These are phyloP conservation scores for Botrytis squamosa DNA, from an alignment of 2,329 filamentous ascomycete species.

Conservation along the genomic window DNA sequence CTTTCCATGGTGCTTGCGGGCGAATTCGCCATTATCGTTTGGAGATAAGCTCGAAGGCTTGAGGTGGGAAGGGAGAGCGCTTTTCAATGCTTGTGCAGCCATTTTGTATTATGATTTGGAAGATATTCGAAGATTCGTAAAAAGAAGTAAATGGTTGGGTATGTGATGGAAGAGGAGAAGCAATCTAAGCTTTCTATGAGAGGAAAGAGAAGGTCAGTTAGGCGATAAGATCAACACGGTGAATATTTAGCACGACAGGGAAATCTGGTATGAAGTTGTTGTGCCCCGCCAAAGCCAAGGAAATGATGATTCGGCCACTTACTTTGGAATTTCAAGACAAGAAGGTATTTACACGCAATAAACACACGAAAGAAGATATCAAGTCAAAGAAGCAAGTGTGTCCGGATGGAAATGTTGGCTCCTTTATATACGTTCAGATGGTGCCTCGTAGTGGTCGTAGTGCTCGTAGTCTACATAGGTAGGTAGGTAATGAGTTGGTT, in stretches of 20 bases:
- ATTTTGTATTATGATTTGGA: slow-evolving; percentile 46
- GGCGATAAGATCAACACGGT: slow-evolving; percentile 17
- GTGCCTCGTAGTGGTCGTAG: not conserved
- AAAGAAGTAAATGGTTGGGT: slow-evolving; percentile 3
- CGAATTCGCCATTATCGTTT: slow-evolving; percentile 48
- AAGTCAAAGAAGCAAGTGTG: not conserved
- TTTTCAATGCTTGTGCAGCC: slow-evolving; percentile 69
- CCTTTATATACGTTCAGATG: slow-evolving; percentile 2
- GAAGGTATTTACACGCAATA: slow-evolving; percentile 4
- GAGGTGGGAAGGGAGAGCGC: slow-evolving; percentile 80
- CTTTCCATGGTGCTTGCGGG: slow-evolving; percentile 76
- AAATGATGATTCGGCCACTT: not conserved
- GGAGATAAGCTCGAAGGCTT: slow-evolving; percentile 47
- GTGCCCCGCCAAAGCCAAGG: slow-evolving; percentile 14
- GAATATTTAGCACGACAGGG: slow-evolving; percentile 11
- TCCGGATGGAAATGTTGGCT: not conserved
- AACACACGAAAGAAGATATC: not conserved
- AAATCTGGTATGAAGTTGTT: slow-evolving; percentile 3
- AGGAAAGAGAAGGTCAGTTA: slow-evolving; percentile 13
- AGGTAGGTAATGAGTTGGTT: not conserved
- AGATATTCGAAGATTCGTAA: slow-evolving; percentile 9
- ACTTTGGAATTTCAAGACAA: not conserved
- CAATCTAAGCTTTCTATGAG: slow-evolving; percentile 14
- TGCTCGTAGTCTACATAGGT: not conserved
- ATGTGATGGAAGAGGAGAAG: slow-evolving; percentile 5